phyloP scores from a whole-genome alignment of 1,284 basidiomycete genomes.

The Pseudozyma flocculosa region DNA sequence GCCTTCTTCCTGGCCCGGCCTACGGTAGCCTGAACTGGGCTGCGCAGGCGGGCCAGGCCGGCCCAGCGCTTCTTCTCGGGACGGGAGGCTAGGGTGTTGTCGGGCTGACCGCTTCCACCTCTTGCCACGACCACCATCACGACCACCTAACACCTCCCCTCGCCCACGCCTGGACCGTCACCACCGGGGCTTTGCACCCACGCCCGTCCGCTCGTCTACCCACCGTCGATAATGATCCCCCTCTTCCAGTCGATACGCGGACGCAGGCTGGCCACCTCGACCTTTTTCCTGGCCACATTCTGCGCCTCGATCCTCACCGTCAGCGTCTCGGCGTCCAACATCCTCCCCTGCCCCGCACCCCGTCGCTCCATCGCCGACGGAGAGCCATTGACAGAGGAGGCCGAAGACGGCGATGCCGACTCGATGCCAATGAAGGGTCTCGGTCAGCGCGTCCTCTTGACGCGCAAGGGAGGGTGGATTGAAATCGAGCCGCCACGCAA shows the following conservation, averaged over 20 bases:
- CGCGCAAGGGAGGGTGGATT: constrained; percentile 42
- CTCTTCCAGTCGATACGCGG: constrained; percentile 14
- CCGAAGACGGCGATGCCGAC: background rate
- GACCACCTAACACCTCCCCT: too few species aligned
- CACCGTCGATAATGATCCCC: too few species aligned
- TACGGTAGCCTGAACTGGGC: too few species aligned
- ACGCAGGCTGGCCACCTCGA: constrained; percentile 22
- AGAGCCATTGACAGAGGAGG: constrained; percentile 10
- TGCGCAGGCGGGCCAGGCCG: too few species aligned
- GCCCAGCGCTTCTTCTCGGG: too few species aligned
- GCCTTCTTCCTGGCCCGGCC: too few species aligned
- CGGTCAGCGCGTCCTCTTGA: constrained; percentile 34
- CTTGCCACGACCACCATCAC: too few species aligned
- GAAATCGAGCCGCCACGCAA: constrained; percentile 28
- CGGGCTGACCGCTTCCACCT: too few species aligned
- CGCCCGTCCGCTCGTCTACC: too few species aligned
- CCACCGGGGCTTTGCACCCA: too few species aligned
- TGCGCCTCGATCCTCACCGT: constrained; percentile 40
- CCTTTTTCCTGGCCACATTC: constrained; percentile 40
- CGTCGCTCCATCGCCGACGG: constrained; percentile 2
- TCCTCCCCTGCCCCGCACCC: constrained; percentile 44
- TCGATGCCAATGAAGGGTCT: constrained; percentile 9
- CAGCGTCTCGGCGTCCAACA: constrained; percentile 33
- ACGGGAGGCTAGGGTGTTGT: too few species aligned
- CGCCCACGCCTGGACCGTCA: background rate